These are phyloP conservation scores for Chlamydomonas sp. DNA, from an alignment of 139 green algal species.

Conservation along the genomic window DNA sequence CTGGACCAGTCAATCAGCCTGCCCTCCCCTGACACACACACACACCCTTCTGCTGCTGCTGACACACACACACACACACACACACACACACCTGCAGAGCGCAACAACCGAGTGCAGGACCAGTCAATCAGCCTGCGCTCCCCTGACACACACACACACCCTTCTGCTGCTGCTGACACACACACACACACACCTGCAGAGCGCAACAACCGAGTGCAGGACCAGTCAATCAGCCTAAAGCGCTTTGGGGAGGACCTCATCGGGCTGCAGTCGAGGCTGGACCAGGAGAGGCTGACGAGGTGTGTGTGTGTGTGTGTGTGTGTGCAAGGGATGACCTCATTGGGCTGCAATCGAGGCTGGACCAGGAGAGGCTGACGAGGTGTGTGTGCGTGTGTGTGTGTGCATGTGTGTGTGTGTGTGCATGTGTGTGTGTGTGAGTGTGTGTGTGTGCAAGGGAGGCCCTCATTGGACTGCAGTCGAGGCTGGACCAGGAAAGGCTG, in stretches of 20 bases:
- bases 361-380: no score
- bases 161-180: no score
- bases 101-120: no score
- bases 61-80: no score
- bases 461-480: neutral
- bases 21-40: no score
- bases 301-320: constrained; percentile 5
- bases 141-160: no score
- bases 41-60: no score
- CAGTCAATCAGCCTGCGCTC: no score
- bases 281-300: constrained; percentile 12
- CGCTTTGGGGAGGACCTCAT: constrained; percentile 45
- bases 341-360: no score
- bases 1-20: no score
- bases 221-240: constrained; percentile 36
- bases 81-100: no score
- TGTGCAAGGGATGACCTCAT: neutral
- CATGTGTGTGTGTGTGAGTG: neutral
- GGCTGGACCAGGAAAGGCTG: neutral
- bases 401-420: neutral
- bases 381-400: neutral
- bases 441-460: neutral
- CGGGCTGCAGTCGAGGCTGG: constrained; percentile 7
- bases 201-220: constrained; percentile 26
- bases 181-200: no score